Conservation (phyloP, 164 flowering plant species). For the Cinnamomum chago region DNA sequence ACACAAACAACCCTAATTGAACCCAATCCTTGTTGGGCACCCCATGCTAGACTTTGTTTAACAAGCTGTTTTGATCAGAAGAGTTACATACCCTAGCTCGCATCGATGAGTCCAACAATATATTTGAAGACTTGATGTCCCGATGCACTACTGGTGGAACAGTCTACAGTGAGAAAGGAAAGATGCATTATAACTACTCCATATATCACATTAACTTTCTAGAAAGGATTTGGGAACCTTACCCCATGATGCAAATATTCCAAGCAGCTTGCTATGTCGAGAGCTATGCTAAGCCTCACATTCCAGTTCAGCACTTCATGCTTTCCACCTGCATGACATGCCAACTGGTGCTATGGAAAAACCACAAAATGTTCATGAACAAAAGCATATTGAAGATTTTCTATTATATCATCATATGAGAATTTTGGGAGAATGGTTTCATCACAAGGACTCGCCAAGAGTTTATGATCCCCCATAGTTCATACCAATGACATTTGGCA, state of each 20-base stretch:
- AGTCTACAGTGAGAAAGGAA: slow-evolving; percentile 48
- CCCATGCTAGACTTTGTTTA: too few species aligned
- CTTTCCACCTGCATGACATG: slow-evolving; percentile 41
- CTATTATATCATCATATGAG: too few species aligned
- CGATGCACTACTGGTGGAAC: slow-evolving; percentile 91
- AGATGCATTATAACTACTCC: not conserved
- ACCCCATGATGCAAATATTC: slow-evolving; percentile 99
- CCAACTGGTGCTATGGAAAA: too few species aligned
- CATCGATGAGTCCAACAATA: slow-evolving; percentile 88
- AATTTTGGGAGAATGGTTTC: too few species aligned
- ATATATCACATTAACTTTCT: not conserved
- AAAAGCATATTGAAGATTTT: too few species aligned
- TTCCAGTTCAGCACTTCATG: slow-evolving; percentile 72
- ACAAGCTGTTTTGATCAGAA: too few species aligned
- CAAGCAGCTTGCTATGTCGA: slow-evolving; percentile 94
- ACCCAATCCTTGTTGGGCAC: not conserved
- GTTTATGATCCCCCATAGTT: too few species aligned
- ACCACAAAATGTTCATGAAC: too few species aligned
- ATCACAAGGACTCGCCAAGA: too few species aligned
- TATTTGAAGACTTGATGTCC: slow-evolving; percentile 91
- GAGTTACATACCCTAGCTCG: slow-evolving; percentile 72
- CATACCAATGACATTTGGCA: too few species aligned
- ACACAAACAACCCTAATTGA: too few species aligned
- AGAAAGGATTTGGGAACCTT: slow-evolving; percentile 13
- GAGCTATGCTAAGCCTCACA: slow-evolving; percentile 72